Conservation (phyloP, 2,329 filamentous ascomycete genomes). For the Colletotrichum neosansevieriae region DNA sequence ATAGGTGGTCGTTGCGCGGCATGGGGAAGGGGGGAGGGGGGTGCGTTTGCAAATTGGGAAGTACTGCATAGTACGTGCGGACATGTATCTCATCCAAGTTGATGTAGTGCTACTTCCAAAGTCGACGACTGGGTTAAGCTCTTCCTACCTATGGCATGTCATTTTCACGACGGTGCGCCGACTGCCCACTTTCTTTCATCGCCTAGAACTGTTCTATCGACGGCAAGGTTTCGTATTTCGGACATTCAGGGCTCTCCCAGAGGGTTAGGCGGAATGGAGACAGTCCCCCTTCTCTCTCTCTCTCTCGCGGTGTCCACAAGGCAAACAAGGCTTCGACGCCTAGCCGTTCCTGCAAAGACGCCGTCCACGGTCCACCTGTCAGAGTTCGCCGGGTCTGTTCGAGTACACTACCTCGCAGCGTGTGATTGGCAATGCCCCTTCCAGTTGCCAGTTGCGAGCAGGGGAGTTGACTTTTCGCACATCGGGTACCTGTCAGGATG, state of each 20-base stretch:
- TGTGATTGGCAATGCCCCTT: conserved; percentile 20
- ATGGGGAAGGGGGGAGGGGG: neutral
- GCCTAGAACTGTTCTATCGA: conserved; percentile 9
- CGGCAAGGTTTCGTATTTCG: conserved; percentile 27
- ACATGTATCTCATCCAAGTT: neutral
- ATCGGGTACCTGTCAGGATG: conserved; percentile 27
- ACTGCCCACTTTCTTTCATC: conserved; percentile 11
- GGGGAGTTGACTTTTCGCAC: conserved; percentile 8
- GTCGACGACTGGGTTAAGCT: neutral
- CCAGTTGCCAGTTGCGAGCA: conserved; percentile 26
- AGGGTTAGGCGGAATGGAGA: conserved; percentile 25
- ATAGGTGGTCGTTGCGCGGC: neutral
- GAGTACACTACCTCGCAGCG: neutral
- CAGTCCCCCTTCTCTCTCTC: conserved; percentile 19
- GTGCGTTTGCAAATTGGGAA: conserved; percentile 5
- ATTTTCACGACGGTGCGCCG: conserved; percentile 18
- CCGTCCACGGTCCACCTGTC: conserved; percentile 28
- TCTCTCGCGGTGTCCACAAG: conserved; percentile 23
- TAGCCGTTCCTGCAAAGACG: conserved; percentile 8
- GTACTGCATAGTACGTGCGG: conserved; percentile 14
- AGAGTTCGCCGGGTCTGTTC: conserved; percentile 13
- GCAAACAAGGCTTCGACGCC: conserved; percentile 19
- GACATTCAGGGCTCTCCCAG: conserved; percentile 7
- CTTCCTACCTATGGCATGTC: conserved; percentile 1
- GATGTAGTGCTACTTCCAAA: neutral